Evolutionary conservation across 306 rosid genomes (phyloP).

Genomic region (Rubus parviflorus): DNA sequence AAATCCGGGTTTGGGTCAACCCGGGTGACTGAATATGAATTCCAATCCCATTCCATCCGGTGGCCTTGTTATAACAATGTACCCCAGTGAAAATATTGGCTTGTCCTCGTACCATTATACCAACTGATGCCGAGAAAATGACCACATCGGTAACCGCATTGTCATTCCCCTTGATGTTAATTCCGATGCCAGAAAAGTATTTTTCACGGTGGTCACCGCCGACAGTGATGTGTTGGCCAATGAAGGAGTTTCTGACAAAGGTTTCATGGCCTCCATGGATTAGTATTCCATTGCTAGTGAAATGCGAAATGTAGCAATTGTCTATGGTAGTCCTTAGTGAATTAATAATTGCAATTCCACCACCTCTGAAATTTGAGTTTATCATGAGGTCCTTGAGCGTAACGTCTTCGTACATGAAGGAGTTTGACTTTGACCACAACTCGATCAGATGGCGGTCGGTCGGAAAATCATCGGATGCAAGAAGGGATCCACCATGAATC

Average conservation of each 20-base stretch:
- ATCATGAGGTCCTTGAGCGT: constrained; percentile 47
- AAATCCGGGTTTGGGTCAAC: constrained; percentile 39
- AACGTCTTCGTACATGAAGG: constrained; percentile 29
- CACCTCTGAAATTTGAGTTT: constrained; percentile 44
- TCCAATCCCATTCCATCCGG: constrained; percentile 37
- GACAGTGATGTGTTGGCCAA: constrained; percentile 39
- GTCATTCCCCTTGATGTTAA: constrained; percentile 39
- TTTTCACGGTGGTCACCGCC: constrained; percentile 38
- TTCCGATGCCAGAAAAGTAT: constrained; percentile 39
- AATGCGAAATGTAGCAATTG: constrained; percentile 45
- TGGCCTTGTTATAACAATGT: constrained; percentile 50
- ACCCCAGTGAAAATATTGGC: constrained; percentile 42
- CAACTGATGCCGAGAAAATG: constrained; percentile 38
- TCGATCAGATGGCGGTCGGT: constrained; percentile 35
- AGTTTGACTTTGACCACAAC: constrained; percentile 19
- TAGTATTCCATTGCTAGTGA: constrained; percentile 32
- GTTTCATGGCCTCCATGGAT: constrained; percentile 42
- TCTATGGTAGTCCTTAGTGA: constrained; percentile 41
- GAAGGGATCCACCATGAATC: constrained; percentile 49
- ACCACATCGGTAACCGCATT: constrained; percentile 38
- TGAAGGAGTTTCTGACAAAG: constrained; percentile 37
- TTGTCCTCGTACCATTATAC: constrained; percentile 40
- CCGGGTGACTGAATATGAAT: constrained; percentile 38
- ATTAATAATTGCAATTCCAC: constrained; percentile 37
- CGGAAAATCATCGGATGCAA: constrained; percentile 37